These are phyloP conservation scores for Chloromonas sp. DNA, from an alignment of 163 green algal species.

Conservation along the genomic window DNA sequence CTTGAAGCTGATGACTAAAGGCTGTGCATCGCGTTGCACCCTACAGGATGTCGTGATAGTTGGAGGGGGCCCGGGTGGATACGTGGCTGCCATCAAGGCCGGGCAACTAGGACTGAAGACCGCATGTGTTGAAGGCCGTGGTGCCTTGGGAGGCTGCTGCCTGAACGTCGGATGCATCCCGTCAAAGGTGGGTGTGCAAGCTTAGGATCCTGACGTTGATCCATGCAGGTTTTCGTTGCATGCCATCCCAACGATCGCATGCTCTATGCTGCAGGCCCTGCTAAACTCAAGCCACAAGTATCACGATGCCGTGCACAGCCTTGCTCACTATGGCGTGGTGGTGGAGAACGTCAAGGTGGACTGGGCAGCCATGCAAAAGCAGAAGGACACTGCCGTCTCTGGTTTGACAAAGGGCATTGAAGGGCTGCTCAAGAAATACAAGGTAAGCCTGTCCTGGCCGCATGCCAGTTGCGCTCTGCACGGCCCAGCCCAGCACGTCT, in stretches of 20 bases:
- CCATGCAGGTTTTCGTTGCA: neutral
- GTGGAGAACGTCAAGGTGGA: constrained; percentile 68
- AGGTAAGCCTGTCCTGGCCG: constrained; percentile 54
- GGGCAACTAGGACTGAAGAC: constrained; percentile 94
- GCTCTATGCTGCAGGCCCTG: constrained; percentile 61
- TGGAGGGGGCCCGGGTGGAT: constrained; percentile 93
- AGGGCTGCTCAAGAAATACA: constrained; percentile 99
- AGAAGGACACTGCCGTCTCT: constrained; percentile 84
- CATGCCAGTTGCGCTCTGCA: neutral
- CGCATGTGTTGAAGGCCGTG: constrained; percentile 90
- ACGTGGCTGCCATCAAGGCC: constrained; percentile 97
- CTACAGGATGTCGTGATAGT: constrained; percentile 91
- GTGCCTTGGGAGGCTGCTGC: constrained; percentile 94
- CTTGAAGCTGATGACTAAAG: neutral
- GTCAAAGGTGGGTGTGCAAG: constrained; percentile 72
- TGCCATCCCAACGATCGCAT: neutral
- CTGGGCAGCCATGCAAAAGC: constrained; percentile 85
- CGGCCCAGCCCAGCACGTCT: too few relatives aligned
- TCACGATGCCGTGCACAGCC: constrained; percentile 78
- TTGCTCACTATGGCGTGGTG: constrained; percentile 77
- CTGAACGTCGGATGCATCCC: constrained; percentile 99
- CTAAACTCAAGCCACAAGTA: constrained; percentile 94
- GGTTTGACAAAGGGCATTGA: constrained; percentile 97
- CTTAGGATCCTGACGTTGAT: neutral
- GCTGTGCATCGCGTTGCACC: too few relatives aligned